phyloP scores from a whole-genome alignment of 257 asterid species.

The Solanum pinnatisectum region DNA sequence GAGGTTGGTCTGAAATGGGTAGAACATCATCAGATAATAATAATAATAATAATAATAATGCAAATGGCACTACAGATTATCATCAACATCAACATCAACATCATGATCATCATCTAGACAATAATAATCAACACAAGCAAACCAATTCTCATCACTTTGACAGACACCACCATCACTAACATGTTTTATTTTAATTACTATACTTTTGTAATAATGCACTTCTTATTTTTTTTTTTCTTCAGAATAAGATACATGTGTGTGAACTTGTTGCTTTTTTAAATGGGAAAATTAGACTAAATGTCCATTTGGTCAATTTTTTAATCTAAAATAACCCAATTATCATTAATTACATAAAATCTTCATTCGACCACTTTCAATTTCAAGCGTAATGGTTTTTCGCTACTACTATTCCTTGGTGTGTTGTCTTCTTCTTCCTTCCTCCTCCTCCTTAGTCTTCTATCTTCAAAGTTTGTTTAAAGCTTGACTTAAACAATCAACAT shows the following conservation, averaged over 20 bases:
- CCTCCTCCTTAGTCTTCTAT: background rate
- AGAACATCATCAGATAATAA: slow-evolving; percentile 15
- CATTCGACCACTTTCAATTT: background rate
- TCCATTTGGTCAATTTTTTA: background rate
- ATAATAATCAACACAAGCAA: background rate
- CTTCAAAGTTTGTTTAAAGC: too few relatives aligned
- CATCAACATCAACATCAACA: slow-evolving; percentile 10
- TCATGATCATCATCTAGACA: background rate
- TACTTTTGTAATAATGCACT: background rate
- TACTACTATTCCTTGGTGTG: too few relatives aligned
- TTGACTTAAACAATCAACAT: too few relatives aligned
- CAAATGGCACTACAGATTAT: slow-evolving; percentile 9
- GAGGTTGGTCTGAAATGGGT: slow-evolving; percentile 26
- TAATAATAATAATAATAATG: background rate
- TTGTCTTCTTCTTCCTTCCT: background rate
- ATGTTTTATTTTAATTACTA: background rate
- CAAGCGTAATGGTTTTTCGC: too few relatives aligned
- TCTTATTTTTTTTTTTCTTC: background rate
- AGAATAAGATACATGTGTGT: background rate
- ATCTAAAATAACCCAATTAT: background rate
- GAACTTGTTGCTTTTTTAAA: background rate
- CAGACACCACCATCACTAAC: slow-evolving; percentile 1
- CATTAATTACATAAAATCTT: too few relatives aligned
- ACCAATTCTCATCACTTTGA: background rate
- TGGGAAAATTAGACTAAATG: background rate